A percentile compares a stretch with the other conserved stretches of the same genome.
Evolutionary conservation across 1,284 basidiomycete genomes (phyloP).

Genomic region (Calocybe gambosa): DNA sequence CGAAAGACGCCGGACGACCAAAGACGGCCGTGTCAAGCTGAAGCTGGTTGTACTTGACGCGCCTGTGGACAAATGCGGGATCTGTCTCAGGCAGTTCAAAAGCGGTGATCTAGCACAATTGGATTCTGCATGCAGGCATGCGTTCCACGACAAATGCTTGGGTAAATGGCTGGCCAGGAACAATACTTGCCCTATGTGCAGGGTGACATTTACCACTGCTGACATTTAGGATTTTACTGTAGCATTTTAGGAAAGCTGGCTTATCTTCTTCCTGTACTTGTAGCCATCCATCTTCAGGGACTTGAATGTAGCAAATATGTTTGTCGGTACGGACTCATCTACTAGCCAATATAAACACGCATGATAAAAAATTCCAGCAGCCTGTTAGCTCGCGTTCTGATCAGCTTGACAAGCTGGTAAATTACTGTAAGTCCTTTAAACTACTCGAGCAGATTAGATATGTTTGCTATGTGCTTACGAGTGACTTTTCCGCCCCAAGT

Average conservation of each 20-base stretch:
- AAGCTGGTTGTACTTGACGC: conserved; percentile 71
- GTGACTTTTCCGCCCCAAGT: too few species aligned
- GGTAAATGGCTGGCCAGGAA: conserved; percentile 45
- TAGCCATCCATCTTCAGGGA: neutral
- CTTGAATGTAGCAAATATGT: neutral
- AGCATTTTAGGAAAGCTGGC: neutral
- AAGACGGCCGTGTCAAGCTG: conserved; percentile 71
- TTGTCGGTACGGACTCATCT: neutral
- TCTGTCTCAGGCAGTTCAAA: conserved; percentile 76
- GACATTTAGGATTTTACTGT: neutral
- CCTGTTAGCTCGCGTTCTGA: too few species aligned
- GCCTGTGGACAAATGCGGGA: conserved; percentile 71
- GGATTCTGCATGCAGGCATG: conserved; percentile 65
- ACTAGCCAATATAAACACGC: neutral
- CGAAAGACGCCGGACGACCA: conserved; percentile 57
- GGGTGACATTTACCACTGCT: conserved; percentile 26
- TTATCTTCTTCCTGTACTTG: neutral
- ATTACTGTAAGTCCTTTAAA: too few species aligned
- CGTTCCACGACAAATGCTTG: conserved; percentile 59
- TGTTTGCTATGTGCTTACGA: too few species aligned
- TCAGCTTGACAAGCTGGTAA: too few species aligned
- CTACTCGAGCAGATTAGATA: too few species aligned
- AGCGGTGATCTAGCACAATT: conserved; percentile 52
- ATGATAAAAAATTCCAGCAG: neutral
- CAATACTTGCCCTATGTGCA: conserved; percentile 51